Base-by-base conservation (phyloP, 345 rosid genomes). In the Salix exigua region DNA sequence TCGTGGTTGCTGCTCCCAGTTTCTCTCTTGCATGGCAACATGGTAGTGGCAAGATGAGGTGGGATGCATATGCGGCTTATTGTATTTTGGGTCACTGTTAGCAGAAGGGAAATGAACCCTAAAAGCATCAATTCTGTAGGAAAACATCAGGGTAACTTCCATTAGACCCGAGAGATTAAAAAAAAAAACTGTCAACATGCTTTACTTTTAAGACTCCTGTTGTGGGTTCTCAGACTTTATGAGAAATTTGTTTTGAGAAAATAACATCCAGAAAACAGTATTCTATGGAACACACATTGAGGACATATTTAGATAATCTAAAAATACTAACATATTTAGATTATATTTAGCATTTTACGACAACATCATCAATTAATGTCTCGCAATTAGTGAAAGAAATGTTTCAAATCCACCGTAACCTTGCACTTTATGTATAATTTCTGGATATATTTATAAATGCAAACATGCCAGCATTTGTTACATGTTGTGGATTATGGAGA, bases 81-180 rank as follows among this genome's bases (percentile, higher is more conserved):
- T 26, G 83, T 61, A 33, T 80, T 60, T 78, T 91, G 97, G 64
- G 86, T 85, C 14, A 89, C 96, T 3, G 92, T 89, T 68, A 95
- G 76, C 74, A 95, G 78, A 25, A 95, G 89, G 58, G 99, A 95
- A 58, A 93, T 90, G 85, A 95, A 93, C 60, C 99, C 99, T 2
- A 95, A 83, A 38, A 95, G 93, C 99, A 93, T 95, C 91, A 95
- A 78, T 74, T 95, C 99, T 95, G 89, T 81, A 44, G 63, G 28
- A 73, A 75, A 72, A 64, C 71, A 88, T 23, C 64, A 77, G 66
- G 38, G 73, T 51, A 50, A 53, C 70, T 76, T 68, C 68, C 65
- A 58, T 84, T 71, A 82, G 81, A 18, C 67, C 18, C 18, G 11
- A 61, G 3, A 35, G 38, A 33, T n/a, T 38, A 40, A 40, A 40